phyloP scores from a whole-genome alignment of 305 asterid genomes.

The Fraxinus sp. region DNA sequence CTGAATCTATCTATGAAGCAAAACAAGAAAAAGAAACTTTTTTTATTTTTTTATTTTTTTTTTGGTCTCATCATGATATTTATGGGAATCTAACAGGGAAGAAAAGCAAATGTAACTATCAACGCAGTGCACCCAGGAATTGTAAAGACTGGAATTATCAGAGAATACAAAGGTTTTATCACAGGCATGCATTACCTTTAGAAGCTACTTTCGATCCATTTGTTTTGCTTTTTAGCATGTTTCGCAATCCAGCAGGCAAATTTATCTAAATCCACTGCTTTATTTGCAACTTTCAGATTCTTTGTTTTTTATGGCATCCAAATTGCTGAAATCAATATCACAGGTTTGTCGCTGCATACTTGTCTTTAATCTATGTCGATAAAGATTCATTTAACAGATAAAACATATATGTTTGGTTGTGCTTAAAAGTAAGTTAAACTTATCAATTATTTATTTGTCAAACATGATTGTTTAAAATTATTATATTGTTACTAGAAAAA shows the following conservation, averaged over 20 bases:
- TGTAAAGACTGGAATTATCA: conserved; percentile 84
- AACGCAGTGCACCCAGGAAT: conserved; percentile 94
- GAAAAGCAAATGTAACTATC: conserved; percentile 79
- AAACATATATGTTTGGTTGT: not conserved
- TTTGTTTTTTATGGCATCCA: conserved; percentile 83
- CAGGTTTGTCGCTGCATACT: conserved; percentile 60
- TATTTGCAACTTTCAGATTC: conserved; percentile 54
- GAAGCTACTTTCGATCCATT: conserved; percentile 25
- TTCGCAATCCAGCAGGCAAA: conserved; percentile 20
- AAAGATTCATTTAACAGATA: not conserved
- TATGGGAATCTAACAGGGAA: conserved; percentile 56
- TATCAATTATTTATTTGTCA: not conserved
- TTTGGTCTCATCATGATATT: conserved; percentile 16
- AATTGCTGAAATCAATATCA: conserved; percentile 83
- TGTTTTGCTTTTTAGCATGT: conserved; percentile 18
- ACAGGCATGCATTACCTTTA: conserved; percentile 65
- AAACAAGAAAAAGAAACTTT: not conserved
- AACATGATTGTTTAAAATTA: not conserved
- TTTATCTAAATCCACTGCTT: conserved; percentile 13
- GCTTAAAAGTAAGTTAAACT: not conserved
- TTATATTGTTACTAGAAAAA: not conserved
- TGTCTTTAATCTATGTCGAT: conserved; percentile 12
- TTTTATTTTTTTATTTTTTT: not conserved
- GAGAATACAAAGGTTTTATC: conserved; percentile 90
- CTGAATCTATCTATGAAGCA: not conserved